phyloP scores from a whole-genome alignment of 2,329 filamentous ascomycete species.

The Zalaria obscura region DNA sequence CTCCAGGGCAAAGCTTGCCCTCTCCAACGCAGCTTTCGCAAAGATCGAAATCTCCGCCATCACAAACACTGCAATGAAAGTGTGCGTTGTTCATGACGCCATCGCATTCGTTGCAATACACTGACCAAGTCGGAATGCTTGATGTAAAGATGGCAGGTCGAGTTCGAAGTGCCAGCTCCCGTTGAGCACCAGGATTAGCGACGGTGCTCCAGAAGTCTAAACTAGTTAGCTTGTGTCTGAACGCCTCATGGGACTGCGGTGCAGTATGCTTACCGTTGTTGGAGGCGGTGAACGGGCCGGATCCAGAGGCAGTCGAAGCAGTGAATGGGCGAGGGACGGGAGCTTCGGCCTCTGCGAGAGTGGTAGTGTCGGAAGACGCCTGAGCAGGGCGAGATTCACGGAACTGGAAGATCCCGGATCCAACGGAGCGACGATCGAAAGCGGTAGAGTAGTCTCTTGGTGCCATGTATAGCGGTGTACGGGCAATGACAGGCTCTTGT shows the following conservation, averaged over 20 bases:
- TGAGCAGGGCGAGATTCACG: slow-evolving; percentile 16
- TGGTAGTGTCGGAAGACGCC: slow-evolving; percentile 1
- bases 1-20: slow-evolving; percentile 63
- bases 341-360: slow-evolving; percentile 19
- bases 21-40: slow-evolving; percentile 65
- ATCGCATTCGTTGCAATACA: slow-evolving; percentile 90
- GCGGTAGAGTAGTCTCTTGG: slow-evolving; percentile 9
- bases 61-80: slow-evolving; percentile 89
- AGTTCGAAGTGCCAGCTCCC: neutral
- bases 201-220: slow-evolving; percentile 11
- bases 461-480: slow-evolving; percentile 9
- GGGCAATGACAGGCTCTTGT: slow-evolving; percentile 8
- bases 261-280: slow-evolving; percentile 3
- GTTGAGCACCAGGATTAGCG: slow-evolving; percentile 1
- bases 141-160: slow-evolving; percentile 15
- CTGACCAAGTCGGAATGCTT: slow-evolving; percentile 49
- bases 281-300: neutral
- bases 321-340: slow-evolving; percentile 27
- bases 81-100: slow-evolving; percentile 64
- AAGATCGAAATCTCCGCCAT: slow-evolving; percentile 87
- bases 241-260: too few relatives aligned
- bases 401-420: slow-evolving; percentile 23
- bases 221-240: neutral
- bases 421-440: slow-evolving; percentile 13
- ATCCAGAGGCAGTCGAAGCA: too few relatives aligned